Evolutionary conservation across 768 basidiomycete genomes (phyloP).

Genomic region (Macrolepiota fuliginosa): DNA sequence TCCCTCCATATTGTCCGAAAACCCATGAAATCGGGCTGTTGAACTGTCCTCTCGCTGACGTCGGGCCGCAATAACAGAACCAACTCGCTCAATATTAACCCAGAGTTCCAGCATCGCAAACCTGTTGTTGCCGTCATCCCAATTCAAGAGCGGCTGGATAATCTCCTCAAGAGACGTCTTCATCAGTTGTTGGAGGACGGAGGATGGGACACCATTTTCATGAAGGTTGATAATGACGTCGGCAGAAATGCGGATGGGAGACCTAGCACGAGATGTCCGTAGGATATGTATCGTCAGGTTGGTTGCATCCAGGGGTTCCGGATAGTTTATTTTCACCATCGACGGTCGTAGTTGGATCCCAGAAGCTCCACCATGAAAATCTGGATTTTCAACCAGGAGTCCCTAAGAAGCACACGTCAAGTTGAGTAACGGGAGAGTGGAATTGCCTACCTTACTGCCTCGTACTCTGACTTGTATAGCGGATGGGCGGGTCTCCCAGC

Average conservation of each 20-base stretch:
- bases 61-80: slow-evolving; percentile 39
- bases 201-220: slow-evolving; percentile 56
- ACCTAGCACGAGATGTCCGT: slow-evolving; percentile 44
- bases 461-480: slow-evolving; percentile 50
- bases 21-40: slow-evolving; percentile 44
- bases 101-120: slow-evolving; percentile 41
- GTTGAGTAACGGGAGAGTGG: not conserved
- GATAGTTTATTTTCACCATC: slow-evolving; percentile 46
- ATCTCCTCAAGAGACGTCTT: slow-evolving; percentile 31
- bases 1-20: slow-evolving; percentile 35
- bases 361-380: slow-evolving; percentile 20
- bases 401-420: slow-evolving; percentile 27
- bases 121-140: slow-evolving; percentile 31
- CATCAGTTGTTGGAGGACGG: slow-evolving; percentile 38
- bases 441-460: slow-evolving; percentile 42
- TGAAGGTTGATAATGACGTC: slow-evolving; percentile 64
- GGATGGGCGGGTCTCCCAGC: slow-evolving; percentile 37
- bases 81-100: slow-evolving; percentile 34
- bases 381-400: slow-evolving; percentile 35
- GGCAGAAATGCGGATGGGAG: slow-evolving; percentile 44
- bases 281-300: slow-evolving; percentile 53
- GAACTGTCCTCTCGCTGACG: slow-evolving; percentile 34
- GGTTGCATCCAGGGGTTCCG: slow-evolving; percentile 32
- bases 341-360: slow-evolving; percentile 36
- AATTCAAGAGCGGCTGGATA: slow-evolving; percentile 38